Percentiles rank a stretch among this genome's conserved stretches.
phyloP scores from a whole-genome alignment of 805 yeast species.

The Suhomyces kilbournensis region DNA sequence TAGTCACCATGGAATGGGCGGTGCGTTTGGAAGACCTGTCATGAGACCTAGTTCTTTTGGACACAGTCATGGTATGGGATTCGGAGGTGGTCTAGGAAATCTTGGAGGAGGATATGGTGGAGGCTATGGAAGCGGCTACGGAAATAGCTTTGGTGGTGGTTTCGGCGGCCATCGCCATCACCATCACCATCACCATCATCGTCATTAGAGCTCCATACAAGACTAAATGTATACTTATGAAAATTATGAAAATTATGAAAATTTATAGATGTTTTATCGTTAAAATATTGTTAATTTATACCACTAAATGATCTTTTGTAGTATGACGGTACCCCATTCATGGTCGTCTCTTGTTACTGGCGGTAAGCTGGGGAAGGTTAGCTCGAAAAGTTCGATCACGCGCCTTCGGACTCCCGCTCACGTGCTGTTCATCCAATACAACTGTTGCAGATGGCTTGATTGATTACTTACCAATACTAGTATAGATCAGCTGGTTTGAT shows the following conservation, averaged over 20 bases:
- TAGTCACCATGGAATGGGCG: not conserved
- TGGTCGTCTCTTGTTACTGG: no score
- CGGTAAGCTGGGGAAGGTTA: not conserved
- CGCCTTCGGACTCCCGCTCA: not conserved
- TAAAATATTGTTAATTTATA: no score
- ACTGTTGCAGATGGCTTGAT: not conserved
- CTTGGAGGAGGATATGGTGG: constrained; percentile 1
- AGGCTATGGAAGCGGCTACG: not conserved
- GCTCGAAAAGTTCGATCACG: not conserved
- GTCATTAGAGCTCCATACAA: not conserved
- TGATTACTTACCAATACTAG: not conserved
- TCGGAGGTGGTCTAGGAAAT: constrained; percentile 1
- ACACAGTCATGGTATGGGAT: constrained; percentile 1
- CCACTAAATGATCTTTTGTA: no score
- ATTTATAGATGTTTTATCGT: no score
- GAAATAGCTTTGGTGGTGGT: not conserved
- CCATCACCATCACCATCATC: not conserved
- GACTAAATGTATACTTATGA: no score
- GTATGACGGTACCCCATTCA: no score
- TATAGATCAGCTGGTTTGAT: not conserved
- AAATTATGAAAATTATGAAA: no score
- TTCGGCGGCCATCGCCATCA: not conserved
- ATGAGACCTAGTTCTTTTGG: not conserved
- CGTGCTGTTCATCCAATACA: not conserved
- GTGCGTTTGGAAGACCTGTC: not conserved